Conservation (phyloP, 1,139 yeast species). For the Arxiozyma bovina region DNA sequence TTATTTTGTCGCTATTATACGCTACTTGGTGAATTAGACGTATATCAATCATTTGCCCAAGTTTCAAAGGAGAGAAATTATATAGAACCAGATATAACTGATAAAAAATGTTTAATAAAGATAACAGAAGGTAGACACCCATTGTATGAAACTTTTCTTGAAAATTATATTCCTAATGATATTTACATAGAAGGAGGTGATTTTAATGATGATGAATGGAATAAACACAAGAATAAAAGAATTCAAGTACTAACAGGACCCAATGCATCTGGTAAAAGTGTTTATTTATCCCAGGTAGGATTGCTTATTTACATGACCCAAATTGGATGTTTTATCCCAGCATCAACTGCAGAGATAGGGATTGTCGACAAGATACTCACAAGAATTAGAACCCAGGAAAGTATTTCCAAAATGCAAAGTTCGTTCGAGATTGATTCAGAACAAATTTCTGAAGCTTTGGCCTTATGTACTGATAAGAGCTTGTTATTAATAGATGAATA, state of each 20-base stretch:
- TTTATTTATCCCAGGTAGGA: constrained; percentile 39
- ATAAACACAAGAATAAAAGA: constrained; percentile 7
- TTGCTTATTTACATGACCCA: constrained; percentile 39
- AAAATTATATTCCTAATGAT: constrained; percentile 35
- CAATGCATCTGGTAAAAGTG: constrained; percentile 46
- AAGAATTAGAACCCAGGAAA: constrained; percentile 37
- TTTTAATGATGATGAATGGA: constrained; percentile 7
- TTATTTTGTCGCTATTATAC: constrained; percentile 19
- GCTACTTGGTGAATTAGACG: constrained; percentile 34
- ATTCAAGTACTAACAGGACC: constrained; percentile 40
- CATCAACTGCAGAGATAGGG: constrained; percentile 36
- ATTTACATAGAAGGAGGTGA: constrained; percentile 23
- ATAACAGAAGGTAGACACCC: constrained; percentile 35
- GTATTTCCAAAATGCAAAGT: constrained; percentile 36
- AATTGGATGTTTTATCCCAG: constrained; percentile 44
- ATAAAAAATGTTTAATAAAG: constrained; percentile 18
- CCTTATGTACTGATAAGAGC: constrained; percentile 33
- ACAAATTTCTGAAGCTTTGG: constrained; percentile 38
- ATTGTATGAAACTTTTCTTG: constrained; percentile 34
- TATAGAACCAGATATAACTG: constrained; percentile 34
- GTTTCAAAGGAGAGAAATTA: constrained; percentile 32
- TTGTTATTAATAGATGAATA: constrained; percentile 42
- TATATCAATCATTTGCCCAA: constrained; percentile 33
- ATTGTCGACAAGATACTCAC: constrained; percentile 39
- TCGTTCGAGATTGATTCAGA: constrained; percentile 40